Evolutionary conservation across 441 rosid species (phyloP).

Genomic region (Breynia disticha): DNA sequence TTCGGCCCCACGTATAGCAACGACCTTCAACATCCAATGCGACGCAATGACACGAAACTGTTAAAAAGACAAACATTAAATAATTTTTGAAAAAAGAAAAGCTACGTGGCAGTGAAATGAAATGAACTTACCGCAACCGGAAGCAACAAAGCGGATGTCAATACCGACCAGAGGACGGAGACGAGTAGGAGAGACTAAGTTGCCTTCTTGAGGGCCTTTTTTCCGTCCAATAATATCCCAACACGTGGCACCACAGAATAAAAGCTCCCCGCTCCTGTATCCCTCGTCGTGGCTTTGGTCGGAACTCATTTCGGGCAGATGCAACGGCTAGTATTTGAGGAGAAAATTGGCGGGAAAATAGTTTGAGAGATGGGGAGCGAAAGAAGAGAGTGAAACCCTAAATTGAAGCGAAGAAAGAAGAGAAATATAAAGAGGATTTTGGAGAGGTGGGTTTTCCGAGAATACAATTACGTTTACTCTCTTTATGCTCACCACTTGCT

Average conservation of each 20-base stretch:
- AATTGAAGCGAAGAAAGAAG: conserved; percentile 10
- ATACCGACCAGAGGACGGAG: conserved; percentile 80
- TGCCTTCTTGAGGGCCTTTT: conserved; percentile 56
- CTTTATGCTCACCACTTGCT: no score
- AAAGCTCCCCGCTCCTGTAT: conserved; percentile 77
- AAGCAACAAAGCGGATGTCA: conserved; percentile 65
- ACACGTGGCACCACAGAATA: conserved; percentile 82
- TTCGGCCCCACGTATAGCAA: conserved; percentile 98
- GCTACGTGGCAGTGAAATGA: not conserved
- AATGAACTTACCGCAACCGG: conserved; percentile 76
- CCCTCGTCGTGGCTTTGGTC: conserved; percentile 46
- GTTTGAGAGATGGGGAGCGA: conserved; percentile 16
- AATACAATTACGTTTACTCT: no score
- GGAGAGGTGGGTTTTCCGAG: no score
- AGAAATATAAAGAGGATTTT: no score
- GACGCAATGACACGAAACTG: conserved; percentile 95
- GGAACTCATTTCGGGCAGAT: conserved; percentile 40
- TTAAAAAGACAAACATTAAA: conserved; percentile 17
- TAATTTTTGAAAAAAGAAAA: no score
- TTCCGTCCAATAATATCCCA: conserved; percentile 70
- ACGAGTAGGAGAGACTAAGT: conserved; percentile 84
- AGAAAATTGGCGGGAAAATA: conserved; percentile 76
- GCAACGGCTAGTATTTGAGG: conserved; percentile 45
- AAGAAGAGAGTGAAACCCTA: conserved; percentile 32
- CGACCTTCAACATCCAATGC: conserved; percentile 92